A percentile compares a stretch with the other conserved stretches of the same genome.
Conservation (phyloP, 179 eudicot genomes). For the Spergularia azorica region DNA sequence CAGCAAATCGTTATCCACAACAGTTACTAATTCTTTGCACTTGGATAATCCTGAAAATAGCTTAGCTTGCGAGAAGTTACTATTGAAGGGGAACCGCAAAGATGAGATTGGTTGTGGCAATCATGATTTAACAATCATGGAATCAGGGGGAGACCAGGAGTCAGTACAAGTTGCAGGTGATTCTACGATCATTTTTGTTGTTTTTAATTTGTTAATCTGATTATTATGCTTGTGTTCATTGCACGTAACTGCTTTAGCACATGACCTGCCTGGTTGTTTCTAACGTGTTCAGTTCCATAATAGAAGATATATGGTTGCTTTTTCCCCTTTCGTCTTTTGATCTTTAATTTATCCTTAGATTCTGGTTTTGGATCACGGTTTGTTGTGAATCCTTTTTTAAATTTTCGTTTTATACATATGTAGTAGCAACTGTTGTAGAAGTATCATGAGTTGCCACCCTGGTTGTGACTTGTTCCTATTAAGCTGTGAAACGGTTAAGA, state of each 20-base stretch:
- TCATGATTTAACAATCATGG: constrained; percentile 20
- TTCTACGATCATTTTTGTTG: not conserved
- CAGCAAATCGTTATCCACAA: constrained; percentile 25
- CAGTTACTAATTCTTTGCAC: constrained; percentile 8
- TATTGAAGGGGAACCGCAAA: constrained; percentile 24
- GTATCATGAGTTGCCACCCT: not conserved
- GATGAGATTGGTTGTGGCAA: constrained; percentile 25
- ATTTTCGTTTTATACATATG: not conserved
- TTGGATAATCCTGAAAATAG: constrained; percentile 27
- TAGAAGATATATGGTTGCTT: too few species aligned
- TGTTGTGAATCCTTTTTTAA: not conserved
- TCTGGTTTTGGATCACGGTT: not conserved
- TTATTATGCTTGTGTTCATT: not conserved
- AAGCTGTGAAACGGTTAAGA: not conserved
- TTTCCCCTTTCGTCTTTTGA: not conserved
- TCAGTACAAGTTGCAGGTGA: constrained; percentile 45
- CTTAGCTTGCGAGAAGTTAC: constrained; percentile 22
- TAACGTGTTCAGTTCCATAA: not conserved
- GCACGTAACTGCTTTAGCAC: not conserved
- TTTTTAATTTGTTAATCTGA: not conserved
- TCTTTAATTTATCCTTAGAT: not conserved
- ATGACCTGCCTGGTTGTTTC: not conserved
- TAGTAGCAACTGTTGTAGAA: not conserved
- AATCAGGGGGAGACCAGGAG: constrained; percentile 30
- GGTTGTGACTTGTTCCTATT: not conserved